Conservation (phyloP, 306 rosid species). For the Alnus glutinosa region DNA sequence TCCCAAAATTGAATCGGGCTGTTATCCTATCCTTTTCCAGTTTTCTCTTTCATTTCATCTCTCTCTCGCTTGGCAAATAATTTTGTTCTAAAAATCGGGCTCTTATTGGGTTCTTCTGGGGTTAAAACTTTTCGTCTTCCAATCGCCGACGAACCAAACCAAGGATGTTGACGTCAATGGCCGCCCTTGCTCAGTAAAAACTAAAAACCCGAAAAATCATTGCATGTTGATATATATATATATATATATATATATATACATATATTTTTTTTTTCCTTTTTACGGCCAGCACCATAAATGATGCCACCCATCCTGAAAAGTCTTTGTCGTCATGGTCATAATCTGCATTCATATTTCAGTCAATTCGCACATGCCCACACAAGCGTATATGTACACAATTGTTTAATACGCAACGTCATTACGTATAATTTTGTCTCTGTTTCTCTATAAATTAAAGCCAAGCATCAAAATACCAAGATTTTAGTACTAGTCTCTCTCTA, state of each 20-base stretch:
- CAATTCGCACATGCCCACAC: neutral
- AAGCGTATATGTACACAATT: neutral
- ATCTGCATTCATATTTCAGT: neutral
- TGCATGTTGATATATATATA: neutral
- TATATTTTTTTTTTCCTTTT: neutral
- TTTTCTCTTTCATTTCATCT: neutral
- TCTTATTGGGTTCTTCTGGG: no score
- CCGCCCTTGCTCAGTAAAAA: neutral
- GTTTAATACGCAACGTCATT: neutral
- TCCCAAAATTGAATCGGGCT: no score
- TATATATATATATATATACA: no score
- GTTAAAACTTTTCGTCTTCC: no score
- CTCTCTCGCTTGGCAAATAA: no score
- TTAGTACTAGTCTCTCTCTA: neutral
- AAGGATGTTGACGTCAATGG: neutral
- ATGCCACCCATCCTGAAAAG: neutral
- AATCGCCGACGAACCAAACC: no score
- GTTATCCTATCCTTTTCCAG: neutral
- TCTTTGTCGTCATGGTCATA: constrained; percentile 22
- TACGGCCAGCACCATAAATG: neutral
- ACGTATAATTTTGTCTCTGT: constrained; percentile 16
- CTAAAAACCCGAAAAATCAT: neutral
- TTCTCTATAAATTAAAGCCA: constrained; percentile 22
- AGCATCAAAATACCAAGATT: neutral
- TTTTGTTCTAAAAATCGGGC: neutral